Base-by-base conservation (phyloP, 2,329 filamentous ascomycete species). In the Fonsecaea erecta region DNA sequence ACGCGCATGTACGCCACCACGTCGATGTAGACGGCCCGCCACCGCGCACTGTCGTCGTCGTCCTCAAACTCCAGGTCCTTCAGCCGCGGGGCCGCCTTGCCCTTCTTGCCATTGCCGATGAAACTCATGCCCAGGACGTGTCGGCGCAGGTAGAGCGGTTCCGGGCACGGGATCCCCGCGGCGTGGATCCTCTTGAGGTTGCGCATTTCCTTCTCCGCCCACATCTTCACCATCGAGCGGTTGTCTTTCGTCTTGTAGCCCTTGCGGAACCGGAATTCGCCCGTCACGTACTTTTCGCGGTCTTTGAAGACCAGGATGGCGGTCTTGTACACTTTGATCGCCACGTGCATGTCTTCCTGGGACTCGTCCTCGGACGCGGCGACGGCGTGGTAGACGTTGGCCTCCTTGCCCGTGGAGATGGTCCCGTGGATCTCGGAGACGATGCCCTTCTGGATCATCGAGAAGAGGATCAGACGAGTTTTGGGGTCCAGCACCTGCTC, bases 281-380 rank as follows among this genome's bases (percentile, higher is more conserved):
- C 95, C 0, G 90, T 90, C 68, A 99, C 95, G 78, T 99, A 99
- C 74, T 93, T 90, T 79, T 97, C 93, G 64, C 95, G 87, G 79
- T 99, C 95, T 81, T 98, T 98, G 87, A 99, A 99, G 26, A 96
- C 93, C 34, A 99, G 82, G 70, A 99, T 99, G 61, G 91, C 91
- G 7, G 95, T 99, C 85, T 99, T 99, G 86, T 99, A 99, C 57
- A 99, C 92, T 81, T 99, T 99, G 83, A 98, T 93, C 12, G 95
- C 95, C 55, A 92, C 87, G 74, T 97, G 92, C 0, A 88, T 79
- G 1, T 75, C 72, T 43, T 82, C 82, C 7, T 84, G 77, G 24
- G 76, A 79, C 9, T 85, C 84, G 6, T 87, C 79, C 4, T 81
- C 77, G 1, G 84, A 81, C 0, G 86, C 81, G 2, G 88, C 85